A percentile compares a stretch with the other conserved stretches of the same genome.
These are phyloP conservation scores for Phylloporus gajari DNA, from an alignment of 1,284 basidiomycete genomes.

Conservation along the genomic window DNA sequence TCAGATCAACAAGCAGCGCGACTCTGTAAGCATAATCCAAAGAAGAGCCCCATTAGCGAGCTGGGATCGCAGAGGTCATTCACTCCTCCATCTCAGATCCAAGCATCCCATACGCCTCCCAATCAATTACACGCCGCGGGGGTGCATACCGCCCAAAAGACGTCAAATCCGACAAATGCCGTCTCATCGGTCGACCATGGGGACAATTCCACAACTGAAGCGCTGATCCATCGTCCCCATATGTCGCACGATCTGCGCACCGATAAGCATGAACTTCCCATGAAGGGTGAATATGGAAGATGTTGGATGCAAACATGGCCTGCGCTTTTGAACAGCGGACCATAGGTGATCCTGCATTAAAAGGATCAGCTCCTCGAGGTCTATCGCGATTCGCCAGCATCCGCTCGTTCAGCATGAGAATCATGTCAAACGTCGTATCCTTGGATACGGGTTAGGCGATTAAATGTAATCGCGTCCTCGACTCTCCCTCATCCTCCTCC, in stretches of 20 bases:
- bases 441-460: conserved; percentile 92
- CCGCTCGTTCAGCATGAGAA: too few species aligned
- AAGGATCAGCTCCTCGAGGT: conserved; percentile 95
- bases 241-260: conserved; percentile 80
- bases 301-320: conserved; percentile 86
- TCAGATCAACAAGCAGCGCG: background rate
- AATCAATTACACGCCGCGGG: conserved; percentile 30
- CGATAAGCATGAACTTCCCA: too few species aligned
- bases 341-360: conserved; percentile 84
- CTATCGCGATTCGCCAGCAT: conserved; percentile 54
- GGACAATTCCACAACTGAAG: conserved; percentile 99
- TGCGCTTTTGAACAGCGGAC: conserved; percentile 94
- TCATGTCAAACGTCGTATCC: conserved; percentile 80
- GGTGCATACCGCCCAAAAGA: conserved; percentile 40
- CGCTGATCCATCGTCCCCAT: conserved; percentile 98
- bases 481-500: conserved; percentile 8
- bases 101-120: conserved; percentile 29
- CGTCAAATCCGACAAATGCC: conserved; percentile 67
- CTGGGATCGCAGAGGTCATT: background rate
- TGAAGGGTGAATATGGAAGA: background rate
- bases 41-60: too few species aligned
- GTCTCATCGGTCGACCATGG: conserved; percentile 96
- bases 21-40: background rate
- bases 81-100: conserved; percentile 7
- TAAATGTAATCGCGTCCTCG: conserved; percentile 70